Percentiles rank a stretch among this genome's conserved stretches.
Evolutionary conservation across 2,329 filamentous ascomycete species (phyloP).

Genomic region (Botrytis aclada): DNA sequence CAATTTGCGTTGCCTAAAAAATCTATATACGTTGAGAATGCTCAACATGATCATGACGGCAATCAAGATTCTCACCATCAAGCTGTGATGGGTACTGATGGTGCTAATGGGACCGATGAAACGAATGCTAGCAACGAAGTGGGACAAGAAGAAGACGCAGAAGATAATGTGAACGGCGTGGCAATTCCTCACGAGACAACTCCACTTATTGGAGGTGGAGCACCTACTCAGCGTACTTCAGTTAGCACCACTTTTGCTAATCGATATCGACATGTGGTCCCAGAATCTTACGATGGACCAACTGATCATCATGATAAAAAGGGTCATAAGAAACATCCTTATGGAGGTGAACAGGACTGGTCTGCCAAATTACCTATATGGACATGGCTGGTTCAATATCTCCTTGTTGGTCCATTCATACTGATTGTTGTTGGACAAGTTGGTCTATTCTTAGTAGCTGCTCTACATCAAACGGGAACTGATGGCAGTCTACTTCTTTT

Average conservation of each 20-base stretch:
- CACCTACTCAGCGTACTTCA: conserved; percentile 46
- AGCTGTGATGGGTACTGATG: conserved; percentile 37
- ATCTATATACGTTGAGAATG: conserved; percentile 60
- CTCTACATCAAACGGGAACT: conserved; percentile 74
- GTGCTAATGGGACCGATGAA: conserved; percentile 40
- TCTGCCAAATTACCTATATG: conserved; percentile 73
- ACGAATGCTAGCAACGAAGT: conserved; percentile 32
- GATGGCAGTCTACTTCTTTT: conserved; percentile 73
- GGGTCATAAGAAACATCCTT: conserved; percentile 45
- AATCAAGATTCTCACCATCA: conserved; percentile 30
- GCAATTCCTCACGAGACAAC: conserved; percentile 47
- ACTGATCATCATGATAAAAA: conserved; percentile 26
- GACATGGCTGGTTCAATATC: conserved; percentile 85
- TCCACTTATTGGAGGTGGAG: conserved; percentile 47
- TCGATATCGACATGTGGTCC: conserved; percentile 42
- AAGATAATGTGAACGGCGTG: background rate
- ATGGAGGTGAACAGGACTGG: conserved; percentile 79
- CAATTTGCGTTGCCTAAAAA: conserved; percentile 74
- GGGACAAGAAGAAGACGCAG: conserved; percentile 35
- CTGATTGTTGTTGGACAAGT: conserved; percentile 76
- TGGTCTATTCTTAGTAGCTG: conserved; percentile 67
- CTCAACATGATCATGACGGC: conserved; percentile 49
- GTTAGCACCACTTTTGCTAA: conserved; percentile 56
- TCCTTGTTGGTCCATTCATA: conserved; percentile 74
- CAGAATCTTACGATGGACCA: conserved; percentile 29